Conservation (phyloP, 2,329 filamentous ascomycete genomes). For the Metarhizium sp. region DNA sequence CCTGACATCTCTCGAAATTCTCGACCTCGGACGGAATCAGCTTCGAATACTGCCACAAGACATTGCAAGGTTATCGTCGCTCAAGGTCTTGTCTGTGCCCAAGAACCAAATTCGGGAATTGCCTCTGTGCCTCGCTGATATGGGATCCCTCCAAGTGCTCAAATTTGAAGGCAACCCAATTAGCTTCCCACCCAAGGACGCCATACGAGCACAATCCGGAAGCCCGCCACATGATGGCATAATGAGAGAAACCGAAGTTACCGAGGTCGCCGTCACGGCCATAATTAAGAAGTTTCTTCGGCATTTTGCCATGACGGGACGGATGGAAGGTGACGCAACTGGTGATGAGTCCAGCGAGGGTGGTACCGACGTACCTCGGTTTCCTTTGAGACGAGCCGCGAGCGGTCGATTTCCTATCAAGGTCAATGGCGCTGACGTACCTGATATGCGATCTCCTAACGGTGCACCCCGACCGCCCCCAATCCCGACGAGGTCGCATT, state of each 20-base stretch:
- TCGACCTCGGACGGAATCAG: conserved; percentile 86
- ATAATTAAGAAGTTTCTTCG: conserved; percentile 54
- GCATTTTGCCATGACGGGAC: conserved; percentile 41
- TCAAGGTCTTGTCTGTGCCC: conserved; percentile 82
- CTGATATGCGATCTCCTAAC: conserved; percentile 59
- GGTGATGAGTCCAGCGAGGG: conserved; percentile 61
- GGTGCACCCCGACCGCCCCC: conserved; percentile 56
- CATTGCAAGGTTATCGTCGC: conserved; percentile 68
- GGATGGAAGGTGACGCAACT: conserved; percentile 45
- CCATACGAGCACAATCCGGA: conserved; percentile 49
- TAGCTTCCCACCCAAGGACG: conserved; percentile 64
- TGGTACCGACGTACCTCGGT: conserved; percentile 64
- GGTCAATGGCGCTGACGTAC: conserved; percentile 63
- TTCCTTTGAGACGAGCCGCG: conserved; percentile 51
- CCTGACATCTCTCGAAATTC: conserved; percentile 78
- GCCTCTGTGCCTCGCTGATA: conserved; percentile 76
- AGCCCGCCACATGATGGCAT: conserved; percentile 47
- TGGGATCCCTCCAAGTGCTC: conserved; percentile 79
- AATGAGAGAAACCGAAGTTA: conserved; percentile 50
- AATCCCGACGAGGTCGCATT: conserved; percentile 69
- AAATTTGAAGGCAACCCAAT: conserved; percentile 87
- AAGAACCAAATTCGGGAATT: conserved; percentile 81
- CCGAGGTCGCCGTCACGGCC: conserved; percentile 48
- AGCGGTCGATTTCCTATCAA: conserved; percentile 61
- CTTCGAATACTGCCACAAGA: conserved; percentile 69